These are phyloP conservation scores for Pterocarpus macrocarpus DNA, from an alignment of 306 rosid genomes.

Conservation along the genomic window DNA sequence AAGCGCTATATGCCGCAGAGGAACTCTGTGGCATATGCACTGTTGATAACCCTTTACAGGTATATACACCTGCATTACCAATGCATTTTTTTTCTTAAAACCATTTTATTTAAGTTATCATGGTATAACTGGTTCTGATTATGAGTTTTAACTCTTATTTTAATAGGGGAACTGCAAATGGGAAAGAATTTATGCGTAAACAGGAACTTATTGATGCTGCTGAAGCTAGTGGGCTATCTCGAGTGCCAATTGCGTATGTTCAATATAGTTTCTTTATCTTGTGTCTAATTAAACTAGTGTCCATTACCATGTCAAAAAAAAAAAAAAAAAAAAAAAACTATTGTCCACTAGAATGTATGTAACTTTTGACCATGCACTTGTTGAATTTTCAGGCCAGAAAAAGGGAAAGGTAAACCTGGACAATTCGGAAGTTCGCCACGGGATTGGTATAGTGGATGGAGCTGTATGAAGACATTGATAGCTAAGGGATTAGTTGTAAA, in stretches of 20 bases:
- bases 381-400: conserved; percentile 74
- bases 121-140: conserved; percentile 15
- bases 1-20: conserved; percentile 81
- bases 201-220: conserved; percentile 93
- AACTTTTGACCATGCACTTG: conserved; percentile 40
- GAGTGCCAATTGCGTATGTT: conserved; percentile 81
- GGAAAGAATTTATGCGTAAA: conserved; percentile 87
- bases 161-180: conserved; percentile 76
- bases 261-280: conserved; percentile 25
- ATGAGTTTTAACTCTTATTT: conserved; percentile 40
- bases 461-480: conserved; percentile 84
- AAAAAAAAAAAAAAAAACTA: background rate
- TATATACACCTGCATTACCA: conserved; percentile 31
- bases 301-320: background rate
- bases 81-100: background rate
- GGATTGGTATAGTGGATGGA: conserved; percentile 98
- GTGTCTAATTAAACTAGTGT: conserved; percentile 12
- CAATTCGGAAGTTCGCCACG: conserved; percentile 69
- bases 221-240: conserved; percentile 93
- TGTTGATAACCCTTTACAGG: conserved; percentile 86
- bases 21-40: conserved; percentile 87
- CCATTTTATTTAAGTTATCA: background rate
- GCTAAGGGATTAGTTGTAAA: conserved; percentile 81
- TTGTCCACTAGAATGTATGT: conserved; percentile 20
- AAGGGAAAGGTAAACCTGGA: conserved; percentile 81